These are phyloP conservation scores for Aspergillus fijiensis DNA, from an alignment of 2,329 filamentous ascomycete genomes.

Conservation along the genomic window DNA sequence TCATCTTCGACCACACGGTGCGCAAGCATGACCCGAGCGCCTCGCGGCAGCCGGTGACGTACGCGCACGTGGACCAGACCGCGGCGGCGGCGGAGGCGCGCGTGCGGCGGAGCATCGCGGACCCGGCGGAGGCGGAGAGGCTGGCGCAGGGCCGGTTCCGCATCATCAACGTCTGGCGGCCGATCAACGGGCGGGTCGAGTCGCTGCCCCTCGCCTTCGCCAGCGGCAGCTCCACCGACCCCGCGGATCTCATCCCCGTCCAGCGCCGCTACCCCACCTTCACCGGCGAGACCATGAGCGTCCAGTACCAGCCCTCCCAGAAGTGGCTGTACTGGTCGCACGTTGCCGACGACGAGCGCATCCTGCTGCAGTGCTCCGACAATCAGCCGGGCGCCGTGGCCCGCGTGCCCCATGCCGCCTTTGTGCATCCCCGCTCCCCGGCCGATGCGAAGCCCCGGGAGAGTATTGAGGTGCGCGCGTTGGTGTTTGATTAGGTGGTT, in stretches of 20 bases:
- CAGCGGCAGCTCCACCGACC: conserved; percentile 38
- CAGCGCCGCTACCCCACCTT: conserved; percentile 72
- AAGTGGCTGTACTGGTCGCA: conserved; percentile 79
- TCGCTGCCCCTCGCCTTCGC: conserved; percentile 59
- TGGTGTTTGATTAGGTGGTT: conserved; percentile 67
- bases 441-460: conserved; percentile 70
- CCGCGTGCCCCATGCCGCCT: conserved; percentile 70
- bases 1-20: conserved; percentile 87
- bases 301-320: conserved; percentile 62
- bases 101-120: conserved; percentile 64
- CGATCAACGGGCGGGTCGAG: conserved; percentile 59
- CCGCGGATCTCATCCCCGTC: conserved; percentile 64
- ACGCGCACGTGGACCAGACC: conserved; percentile 84
- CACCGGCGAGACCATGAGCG: conserved; percentile 70
- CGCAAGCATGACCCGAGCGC: conserved; percentile 63
- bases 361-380: conserved; percentile 78
- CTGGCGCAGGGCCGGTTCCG: conserved; percentile 66
- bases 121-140: conserved; percentile 61
- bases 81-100: conserved; percentile 63
- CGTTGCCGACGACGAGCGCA: conserved; percentile 70
- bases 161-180: conserved; percentile 86
- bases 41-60: conserved; percentile 65
- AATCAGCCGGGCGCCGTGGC: conserved; percentile 46
- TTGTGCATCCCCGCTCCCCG: conserved; percentile 71
- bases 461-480: conserved; percentile 83